Conservation (phyloP, 2,329 filamentous ascomycete species). For the Ophiostoma ips region DNA sequence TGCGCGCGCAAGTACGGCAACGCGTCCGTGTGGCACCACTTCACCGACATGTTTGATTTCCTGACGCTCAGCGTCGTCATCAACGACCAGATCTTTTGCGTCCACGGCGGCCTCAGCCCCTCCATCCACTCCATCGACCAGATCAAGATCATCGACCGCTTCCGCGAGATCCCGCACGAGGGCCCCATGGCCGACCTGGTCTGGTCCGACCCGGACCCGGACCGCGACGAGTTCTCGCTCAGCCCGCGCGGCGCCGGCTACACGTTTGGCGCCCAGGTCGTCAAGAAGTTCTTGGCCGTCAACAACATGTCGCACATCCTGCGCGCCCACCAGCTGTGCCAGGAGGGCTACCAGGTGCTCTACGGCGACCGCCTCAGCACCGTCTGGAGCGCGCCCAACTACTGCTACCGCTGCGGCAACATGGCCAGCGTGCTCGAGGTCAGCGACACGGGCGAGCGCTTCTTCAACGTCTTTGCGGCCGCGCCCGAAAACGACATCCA, state of each 20-base stretch:
- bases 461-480: constrained; percentile 96
- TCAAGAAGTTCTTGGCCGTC: constrained; percentile 94
- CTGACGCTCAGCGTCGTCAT: constrained; percentile 94
- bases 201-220: constrained; percentile 96
- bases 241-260: constrained; percentile 90
- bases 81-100: constrained; percentile 97
- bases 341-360: constrained; percentile 93
- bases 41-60: constrained; percentile 99
- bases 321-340: constrained; percentile 93
- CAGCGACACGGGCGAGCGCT: constrained; percentile 79
- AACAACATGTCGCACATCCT: constrained; percentile 97
- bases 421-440: constrained; percentile 96
- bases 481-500: constrained; percentile 90
- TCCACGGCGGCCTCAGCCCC: constrained; percentile 78
- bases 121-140: constrained; percentile 98
- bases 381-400: constrained; percentile 96
- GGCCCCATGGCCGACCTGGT: constrained; percentile 99
- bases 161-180: constrained; percentile 96
- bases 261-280: constrained; percentile 93
- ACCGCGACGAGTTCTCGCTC: constrained; percentile 91
- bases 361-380: constrained; percentile 92
- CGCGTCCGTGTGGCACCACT: constrained; percentile 98
- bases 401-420: constrained; percentile 92
- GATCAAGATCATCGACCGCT: constrained; percentile 98
- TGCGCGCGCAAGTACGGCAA: constrained; percentile 97